Evolutionary conservation across 768 basidiomycete genomes (phyloP), one percentile per base, ranked within the genome.

Genomic region (Cystofilobasidium capitatum): DNA sequence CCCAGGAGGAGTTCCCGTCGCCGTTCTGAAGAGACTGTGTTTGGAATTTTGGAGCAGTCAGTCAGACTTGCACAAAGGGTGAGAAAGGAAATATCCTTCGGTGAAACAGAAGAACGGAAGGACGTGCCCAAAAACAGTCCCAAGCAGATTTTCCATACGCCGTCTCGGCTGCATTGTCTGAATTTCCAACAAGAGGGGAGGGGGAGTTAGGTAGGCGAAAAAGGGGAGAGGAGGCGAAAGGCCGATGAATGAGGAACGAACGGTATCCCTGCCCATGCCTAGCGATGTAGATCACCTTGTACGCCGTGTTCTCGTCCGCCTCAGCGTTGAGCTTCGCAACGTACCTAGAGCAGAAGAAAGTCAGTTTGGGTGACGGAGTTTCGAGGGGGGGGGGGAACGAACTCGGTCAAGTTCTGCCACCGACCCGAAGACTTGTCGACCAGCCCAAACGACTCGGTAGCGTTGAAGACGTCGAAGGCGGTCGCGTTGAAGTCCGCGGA

Each of bases 1-100:
- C 74, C 76, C 76, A 76, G 1, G 71, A 72, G 10, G 74, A 69
- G 44, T 74, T 70, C 0, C 71, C 75, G 51, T 75, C 74, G 16
- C 54, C 51, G 26, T 16, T 24, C 37, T 17, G 39, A 26, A 58
- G 42, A 22, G 20, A 39, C 36, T 17, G n/a, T 13, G 29, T 16
- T 17, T 33, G 55, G 55, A 13, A 49, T 33, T 29, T 13, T 4
- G 40, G 42, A 8, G 35, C 35, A 39, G 22, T 35, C 40, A 42
- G 40, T 20, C 40, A n/a, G n/a, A n/a, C 12, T 44, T 44, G 10
- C 12, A 44, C 42, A 44, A 44, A 44, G 22, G 22, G 42, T 17
- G 5, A 3, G 36, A 63, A 3, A 3, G 22, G n/a, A 35, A n/a
- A 24, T 20, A 35, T 0, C 65, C 71, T 44, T 66, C 66, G 24